phyloP scores from a whole-genome alignment of 352 stramenopile species.

The Globisporangium middletonii region DNA sequence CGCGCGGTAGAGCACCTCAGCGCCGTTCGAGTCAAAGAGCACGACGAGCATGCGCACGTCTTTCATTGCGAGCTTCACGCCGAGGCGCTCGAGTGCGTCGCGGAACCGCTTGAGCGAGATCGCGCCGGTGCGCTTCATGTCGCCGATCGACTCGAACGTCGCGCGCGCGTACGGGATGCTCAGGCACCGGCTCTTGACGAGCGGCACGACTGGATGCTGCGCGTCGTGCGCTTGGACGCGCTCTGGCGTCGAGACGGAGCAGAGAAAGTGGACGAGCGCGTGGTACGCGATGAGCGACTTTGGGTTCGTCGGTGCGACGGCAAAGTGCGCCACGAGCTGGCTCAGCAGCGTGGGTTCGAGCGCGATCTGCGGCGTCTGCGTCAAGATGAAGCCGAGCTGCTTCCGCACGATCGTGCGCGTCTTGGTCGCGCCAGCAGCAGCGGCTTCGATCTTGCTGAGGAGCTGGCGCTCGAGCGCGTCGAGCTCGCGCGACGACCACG shows the following conservation, averaged over 20 bases:
- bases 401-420: slow-evolving; percentile 30
- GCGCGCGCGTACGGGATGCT: slow-evolving; percentile 26
- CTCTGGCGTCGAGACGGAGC: slow-evolving; percentile 28
- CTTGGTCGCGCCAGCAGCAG: slow-evolving; percentile 25
- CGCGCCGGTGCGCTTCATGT: slow-evolving; percentile 33
- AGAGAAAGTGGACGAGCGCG: slow-evolving; percentile 43
- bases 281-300: slow-evolving; percentile 27
- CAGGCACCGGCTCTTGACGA: slow-evolving; percentile 21
- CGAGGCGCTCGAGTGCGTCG: slow-evolving; percentile 29
- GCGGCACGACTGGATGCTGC: slow-evolving; percentile 19
- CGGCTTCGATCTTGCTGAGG: slow-evolving; percentile 30
- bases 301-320: slow-evolving; percentile 10
- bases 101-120: slow-evolving; percentile 44
- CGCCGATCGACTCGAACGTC: slow-evolving; percentile 34
- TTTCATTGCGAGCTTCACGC: slow-evolving; percentile 25
- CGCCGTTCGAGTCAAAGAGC: slow-evolving; percentile 43
- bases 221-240: slow-evolving; percentile 20
- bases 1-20: slow-evolving; percentile 41
- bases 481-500: slow-evolving; percentile 36
- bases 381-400: slow-evolving; percentile 47
- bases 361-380: slow-evolving; percentile 34
- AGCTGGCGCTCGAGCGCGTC: slow-evolving; percentile 26
- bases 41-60: slow-evolving; percentile 41
- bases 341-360: slow-evolving; percentile 32
- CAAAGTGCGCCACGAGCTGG: slow-evolving; percentile 42